Percentiles rank a stretch among this genome's conserved stretches.
phyloP scores from a whole-genome alignment of 176 grass and related monocot genomes.

The Neostapfia colusana region DNA sequence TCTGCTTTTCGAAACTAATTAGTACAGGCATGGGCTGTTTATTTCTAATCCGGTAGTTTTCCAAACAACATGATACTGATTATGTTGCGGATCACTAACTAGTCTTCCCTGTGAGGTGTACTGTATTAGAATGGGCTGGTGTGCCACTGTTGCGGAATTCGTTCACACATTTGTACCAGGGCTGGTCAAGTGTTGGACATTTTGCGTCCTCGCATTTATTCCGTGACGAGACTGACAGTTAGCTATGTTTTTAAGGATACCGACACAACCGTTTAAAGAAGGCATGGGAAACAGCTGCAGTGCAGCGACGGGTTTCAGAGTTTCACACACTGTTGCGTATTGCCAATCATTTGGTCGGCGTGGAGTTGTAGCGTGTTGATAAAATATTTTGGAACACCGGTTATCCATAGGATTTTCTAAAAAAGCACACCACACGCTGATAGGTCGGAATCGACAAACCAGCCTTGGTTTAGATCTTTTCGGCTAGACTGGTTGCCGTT shows the following conservation, averaged over 20 bases:
- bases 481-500: neutral
- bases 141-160: neutral
- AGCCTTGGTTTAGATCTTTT: neutral
- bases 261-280: neutral
- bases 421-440: neutral
- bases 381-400: conserved; percentile 9
- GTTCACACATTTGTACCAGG: conserved; percentile 29
- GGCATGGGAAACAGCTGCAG: neutral
- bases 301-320: conserved; percentile 34
- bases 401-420: neutral
- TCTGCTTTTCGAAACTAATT: neutral
- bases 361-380: neutral
- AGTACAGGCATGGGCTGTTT: neutral
- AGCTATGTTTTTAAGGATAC: conserved; percentile 17
- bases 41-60: neutral
- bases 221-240: neutral
- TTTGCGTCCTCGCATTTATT: neutral
- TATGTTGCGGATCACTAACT: neutral
- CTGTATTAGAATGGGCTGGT: neutral
- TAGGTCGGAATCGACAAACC: neutral
- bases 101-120: neutral
- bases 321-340: conserved; percentile 29
- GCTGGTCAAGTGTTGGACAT: conserved; percentile 20
- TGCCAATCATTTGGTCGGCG: neutral
- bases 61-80: neutral